phyloP scores from a whole-genome alignment of 306 rosid genomes.

The Malus sylvestris region DNA sequence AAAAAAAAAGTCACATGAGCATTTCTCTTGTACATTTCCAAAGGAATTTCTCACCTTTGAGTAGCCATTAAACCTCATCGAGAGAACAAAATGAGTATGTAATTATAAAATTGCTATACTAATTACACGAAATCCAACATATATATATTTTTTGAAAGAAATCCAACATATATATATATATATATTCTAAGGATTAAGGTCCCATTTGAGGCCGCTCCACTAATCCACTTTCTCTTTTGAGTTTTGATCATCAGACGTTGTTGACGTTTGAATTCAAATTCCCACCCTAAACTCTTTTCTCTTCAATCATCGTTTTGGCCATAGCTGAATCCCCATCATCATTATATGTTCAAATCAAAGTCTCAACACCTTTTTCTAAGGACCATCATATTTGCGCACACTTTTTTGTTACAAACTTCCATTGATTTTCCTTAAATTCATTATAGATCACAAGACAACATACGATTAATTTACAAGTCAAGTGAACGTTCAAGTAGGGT shows the following conservation, averaged over 20 bases:
- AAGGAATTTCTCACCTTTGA: background rate
- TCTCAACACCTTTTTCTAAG: background rate
- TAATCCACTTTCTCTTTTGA: background rate
- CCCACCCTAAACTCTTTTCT: background rate
- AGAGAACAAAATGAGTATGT: background rate
- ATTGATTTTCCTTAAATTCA: too few relatives aligned
- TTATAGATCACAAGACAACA: too few relatives aligned
- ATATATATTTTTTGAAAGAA: too few relatives aligned
- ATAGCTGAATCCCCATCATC: background rate
- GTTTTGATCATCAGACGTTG: background rate
- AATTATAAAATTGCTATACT: background rate
- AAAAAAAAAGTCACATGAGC: too few relatives aligned
- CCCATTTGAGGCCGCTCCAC: background rate
- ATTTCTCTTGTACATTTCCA: too few relatives aligned
- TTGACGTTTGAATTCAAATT: background rate
- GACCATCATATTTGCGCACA: too few relatives aligned
- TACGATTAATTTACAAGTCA: too few relatives aligned
- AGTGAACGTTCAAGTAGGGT: too few relatives aligned
- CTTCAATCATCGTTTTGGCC: background rate
- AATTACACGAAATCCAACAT: background rate
- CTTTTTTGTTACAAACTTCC: too few relatives aligned
- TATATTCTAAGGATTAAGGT: background rate
- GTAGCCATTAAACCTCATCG: background rate
- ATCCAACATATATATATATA: background rate
- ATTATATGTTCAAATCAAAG: background rate